These are phyloP conservation scores for Cystobasidium onofrii DNA, from an alignment of 768 basidiomycete species.

Conservation along the genomic window DNA sequence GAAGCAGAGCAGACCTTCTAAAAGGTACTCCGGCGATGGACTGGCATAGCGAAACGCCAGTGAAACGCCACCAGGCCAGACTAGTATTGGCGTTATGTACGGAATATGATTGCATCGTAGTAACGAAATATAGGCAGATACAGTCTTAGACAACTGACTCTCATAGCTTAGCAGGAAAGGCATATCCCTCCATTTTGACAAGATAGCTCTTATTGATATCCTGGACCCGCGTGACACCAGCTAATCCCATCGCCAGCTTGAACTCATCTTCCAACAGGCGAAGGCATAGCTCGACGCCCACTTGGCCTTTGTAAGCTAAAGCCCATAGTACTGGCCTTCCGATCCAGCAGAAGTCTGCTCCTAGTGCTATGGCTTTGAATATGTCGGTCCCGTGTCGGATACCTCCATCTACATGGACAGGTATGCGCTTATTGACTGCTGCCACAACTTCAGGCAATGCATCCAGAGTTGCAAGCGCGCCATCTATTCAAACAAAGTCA, in stretches of 20 bases:
- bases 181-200: slow-evolving; percentile 22
- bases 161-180: slow-evolving; percentile 14
- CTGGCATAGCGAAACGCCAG: no score
- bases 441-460: slow-evolving; percentile 42
- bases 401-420: slow-evolving; percentile 38
- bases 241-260: slow-evolving; percentile 47
- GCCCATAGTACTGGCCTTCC: slow-evolving; percentile 46
- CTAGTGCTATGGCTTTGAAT: slow-evolving; percentile 40
- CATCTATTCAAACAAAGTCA: slow-evolving; percentile 32
- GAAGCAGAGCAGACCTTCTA: no score
- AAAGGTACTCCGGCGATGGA: no score
- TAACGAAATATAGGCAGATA: no score
- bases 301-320: slow-evolving; percentile 46
- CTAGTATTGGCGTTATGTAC: no score
- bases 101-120: no score
- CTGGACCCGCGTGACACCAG: slow-evolving; percentile 47
- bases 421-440: slow-evolving; percentile 35
- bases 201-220: slow-evolving; percentile 44
- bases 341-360: slow-evolving; percentile 36
- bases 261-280: slow-evolving; percentile 48
- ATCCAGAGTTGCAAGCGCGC: slow-evolving; percentile 40
- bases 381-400: slow-evolving; percentile 37
- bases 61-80: no score
- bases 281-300: slow-evolving; percentile 42
- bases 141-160: no score